Conservation (phyloP, 2,329 filamentous ascomycete species). For the Aspergillus fumigatus region DNA sequence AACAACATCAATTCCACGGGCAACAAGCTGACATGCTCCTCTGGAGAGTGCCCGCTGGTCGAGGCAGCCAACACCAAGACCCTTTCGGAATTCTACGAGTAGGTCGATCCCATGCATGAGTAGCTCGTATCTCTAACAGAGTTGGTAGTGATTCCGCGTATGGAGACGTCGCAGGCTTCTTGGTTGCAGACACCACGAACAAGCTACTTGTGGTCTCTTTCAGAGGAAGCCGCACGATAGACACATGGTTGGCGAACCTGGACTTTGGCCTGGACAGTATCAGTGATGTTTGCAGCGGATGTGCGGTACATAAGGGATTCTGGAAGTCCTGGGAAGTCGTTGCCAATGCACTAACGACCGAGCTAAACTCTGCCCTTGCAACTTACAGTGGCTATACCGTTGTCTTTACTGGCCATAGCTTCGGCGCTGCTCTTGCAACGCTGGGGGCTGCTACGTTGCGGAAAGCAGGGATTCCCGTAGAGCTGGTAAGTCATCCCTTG, state of each 20-base stretch:
- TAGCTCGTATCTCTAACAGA: background rate
- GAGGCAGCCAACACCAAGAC: constrained; percentile 44
- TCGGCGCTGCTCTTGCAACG: constrained; percentile 49
- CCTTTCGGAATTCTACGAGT: constrained; percentile 48
- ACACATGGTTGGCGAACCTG: constrained; percentile 32
- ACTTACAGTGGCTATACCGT: constrained; percentile 40
- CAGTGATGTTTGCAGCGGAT: constrained; percentile 42
- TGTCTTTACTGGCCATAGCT: constrained; percentile 47
- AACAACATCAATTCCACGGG: constrained; percentile 44
- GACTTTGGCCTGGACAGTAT: constrained; percentile 21
- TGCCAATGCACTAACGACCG: constrained; percentile 33
- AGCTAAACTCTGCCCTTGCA: constrained; percentile 28
- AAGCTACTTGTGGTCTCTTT: constrained; percentile 33
- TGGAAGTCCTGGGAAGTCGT: constrained; percentile 42
- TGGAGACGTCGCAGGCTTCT: constrained; percentile 45
- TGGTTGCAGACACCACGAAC: constrained; percentile 45
- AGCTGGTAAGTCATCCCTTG: constrained; percentile 37
- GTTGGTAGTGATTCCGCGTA: constrained; percentile 6
- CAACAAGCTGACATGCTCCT: constrained; percentile 41
- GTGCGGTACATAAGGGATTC: constrained; percentile 45
- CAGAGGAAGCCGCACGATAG: constrained; percentile 28
- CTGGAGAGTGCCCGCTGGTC: constrained; percentile 46
- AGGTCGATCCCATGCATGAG: constrained; percentile 12
- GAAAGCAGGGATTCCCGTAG: constrained; percentile 35
- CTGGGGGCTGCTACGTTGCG: constrained; percentile 45